Percentiles rank a stretch among this genome's conserved stretches.
Evolutionary conservation across 2,329 filamentous ascomycete genomes (phyloP).

Genomic region (Claviceps sp.): DNA sequence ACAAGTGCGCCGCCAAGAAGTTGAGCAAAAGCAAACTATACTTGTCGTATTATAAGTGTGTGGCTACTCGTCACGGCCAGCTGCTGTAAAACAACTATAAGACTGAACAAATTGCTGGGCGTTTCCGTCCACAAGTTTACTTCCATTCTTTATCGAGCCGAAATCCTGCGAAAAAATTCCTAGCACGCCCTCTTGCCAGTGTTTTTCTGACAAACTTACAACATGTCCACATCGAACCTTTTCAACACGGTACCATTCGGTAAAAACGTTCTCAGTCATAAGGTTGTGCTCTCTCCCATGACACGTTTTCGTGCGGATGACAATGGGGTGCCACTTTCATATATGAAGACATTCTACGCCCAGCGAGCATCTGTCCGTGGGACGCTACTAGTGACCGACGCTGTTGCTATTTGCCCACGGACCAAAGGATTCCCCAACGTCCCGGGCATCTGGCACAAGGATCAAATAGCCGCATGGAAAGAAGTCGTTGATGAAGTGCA

Average conservation of each 20-base stretch:
- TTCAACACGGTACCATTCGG: conserved; percentile 31
- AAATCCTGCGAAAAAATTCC: no score
- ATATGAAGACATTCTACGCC: conserved; percentile 32
- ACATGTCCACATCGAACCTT: conserved; percentile 13
- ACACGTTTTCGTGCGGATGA: conserved; percentile 36
- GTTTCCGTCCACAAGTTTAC: no score
- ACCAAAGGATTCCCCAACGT: conserved; percentile 27
- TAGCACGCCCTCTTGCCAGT: no score
- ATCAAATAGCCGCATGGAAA: conserved; percentile 47
- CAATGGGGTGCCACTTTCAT: conserved; percentile 12
- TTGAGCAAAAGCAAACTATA: no score
- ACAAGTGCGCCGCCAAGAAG: no score
- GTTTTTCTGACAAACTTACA: background rate
- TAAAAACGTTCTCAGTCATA: conserved; percentile 24
- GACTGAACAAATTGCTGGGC: no score
- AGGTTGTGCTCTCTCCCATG: conserved; percentile 42
- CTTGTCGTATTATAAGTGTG: no score
- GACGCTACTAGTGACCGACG: conserved; percentile 29
- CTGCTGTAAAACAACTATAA: no score
- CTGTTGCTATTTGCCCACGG: conserved; percentile 26
- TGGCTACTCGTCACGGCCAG: no score
- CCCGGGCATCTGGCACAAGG: conserved; percentile 44
- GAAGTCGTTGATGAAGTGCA: conserved; percentile 50
- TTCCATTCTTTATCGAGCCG: no score
- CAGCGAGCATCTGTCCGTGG: conserved; percentile 30